These are phyloP conservation scores for Xylaria sp. DNA, from an alignment of 2,329 filamentous ascomycete species.

Conservation along the genomic window DNA sequence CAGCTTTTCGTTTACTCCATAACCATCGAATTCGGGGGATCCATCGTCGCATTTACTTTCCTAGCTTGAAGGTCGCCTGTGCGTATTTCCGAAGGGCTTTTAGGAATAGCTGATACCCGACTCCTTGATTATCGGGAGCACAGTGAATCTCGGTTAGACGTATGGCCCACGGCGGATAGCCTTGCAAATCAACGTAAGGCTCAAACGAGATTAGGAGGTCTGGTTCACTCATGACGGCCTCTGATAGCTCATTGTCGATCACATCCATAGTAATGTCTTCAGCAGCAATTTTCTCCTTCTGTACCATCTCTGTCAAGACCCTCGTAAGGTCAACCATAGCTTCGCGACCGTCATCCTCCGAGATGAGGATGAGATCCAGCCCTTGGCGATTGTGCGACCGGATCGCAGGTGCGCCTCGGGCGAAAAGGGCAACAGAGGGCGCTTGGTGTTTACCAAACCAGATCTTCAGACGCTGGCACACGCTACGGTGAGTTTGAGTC, in stretches of 20 bases:
- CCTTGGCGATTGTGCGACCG: conserved; percentile 49
- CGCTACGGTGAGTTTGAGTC: conserved; percentile 81
- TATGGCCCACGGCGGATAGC: conserved; percentile 97
- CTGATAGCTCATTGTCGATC: conserved; percentile 86
- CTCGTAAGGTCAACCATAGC: conserved; percentile 96
- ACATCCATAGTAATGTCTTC: conserved; percentile 86
- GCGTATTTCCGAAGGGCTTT: conserved; percentile 85
- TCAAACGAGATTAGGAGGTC: conserved; percentile 90
- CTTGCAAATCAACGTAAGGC: conserved; percentile 82
- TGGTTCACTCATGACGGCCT: conserved; percentile 85
- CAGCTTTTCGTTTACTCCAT: conserved; percentile 2
- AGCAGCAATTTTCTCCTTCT: conserved; percentile 82
- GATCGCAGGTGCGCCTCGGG: conserved; percentile 57
- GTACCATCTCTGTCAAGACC: conserved; percentile 94
- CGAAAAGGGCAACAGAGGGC: conserved; percentile 71
- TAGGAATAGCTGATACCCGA: conserved; percentile 95
- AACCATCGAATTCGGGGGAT: conserved; percentile 2
- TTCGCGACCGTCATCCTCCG: conserved; percentile 87
- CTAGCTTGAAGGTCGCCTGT: conserved; percentile 88
- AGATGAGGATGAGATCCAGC: conserved; percentile 79
- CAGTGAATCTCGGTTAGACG: conserved; percentile 93
- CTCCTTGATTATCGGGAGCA: conserved; percentile 78
- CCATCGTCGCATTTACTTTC: conserved; percentile 59
- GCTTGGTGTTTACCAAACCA: conserved; percentile 83
- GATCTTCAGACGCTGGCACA: conserved; percentile 81